phyloP scores from a whole-genome alignment of 306 rosid species.

The Abrus precatorius region DNA sequence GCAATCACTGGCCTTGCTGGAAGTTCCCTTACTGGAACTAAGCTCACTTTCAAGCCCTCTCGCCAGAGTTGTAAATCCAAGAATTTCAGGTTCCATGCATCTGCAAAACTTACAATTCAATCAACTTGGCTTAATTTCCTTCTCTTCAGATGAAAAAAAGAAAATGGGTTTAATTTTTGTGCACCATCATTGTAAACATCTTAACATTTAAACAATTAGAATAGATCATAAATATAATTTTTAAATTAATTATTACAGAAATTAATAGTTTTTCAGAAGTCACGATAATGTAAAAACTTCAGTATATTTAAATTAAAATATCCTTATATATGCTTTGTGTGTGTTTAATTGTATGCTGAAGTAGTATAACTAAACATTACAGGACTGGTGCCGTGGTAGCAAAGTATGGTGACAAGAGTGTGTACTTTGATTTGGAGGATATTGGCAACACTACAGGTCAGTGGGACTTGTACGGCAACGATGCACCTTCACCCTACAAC shows the following conservation, averaged over 20 bases:
- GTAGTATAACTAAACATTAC: background rate
- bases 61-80: conserved; percentile 71
- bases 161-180: too few relatives aligned
- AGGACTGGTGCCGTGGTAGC: conserved; percentile 87
- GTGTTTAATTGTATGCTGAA: conserved; percentile 6
- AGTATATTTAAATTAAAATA: background rate
- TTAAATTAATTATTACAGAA: too few relatives aligned
- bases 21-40: conserved; percentile 78
- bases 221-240: too few relatives aligned
- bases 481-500: conserved; percentile 97
- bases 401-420: conserved; percentile 96
- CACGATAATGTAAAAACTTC: too few relatives aligned
- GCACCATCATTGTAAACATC: too few relatives aligned
- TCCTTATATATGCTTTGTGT: background rate
- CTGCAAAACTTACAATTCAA: background rate
- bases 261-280: too few relatives aligned
- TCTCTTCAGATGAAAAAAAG: background rate
- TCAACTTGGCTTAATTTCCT: background rate
- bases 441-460: conserved; percentile 96
- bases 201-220: too few relatives aligned
- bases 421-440: conserved; percentile 93
- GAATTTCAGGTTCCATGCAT: conserved; percentile 59
- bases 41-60: conserved; percentile 72
- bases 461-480: conserved; percentile 98
- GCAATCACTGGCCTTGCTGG: conserved; percentile 77